A percentile compares a stretch with the other conserved stretches of the same genome.
phyloP scores from a whole-genome alignment of 208 protist genomes.

The Acanthamoeba castellanii region DNA sequence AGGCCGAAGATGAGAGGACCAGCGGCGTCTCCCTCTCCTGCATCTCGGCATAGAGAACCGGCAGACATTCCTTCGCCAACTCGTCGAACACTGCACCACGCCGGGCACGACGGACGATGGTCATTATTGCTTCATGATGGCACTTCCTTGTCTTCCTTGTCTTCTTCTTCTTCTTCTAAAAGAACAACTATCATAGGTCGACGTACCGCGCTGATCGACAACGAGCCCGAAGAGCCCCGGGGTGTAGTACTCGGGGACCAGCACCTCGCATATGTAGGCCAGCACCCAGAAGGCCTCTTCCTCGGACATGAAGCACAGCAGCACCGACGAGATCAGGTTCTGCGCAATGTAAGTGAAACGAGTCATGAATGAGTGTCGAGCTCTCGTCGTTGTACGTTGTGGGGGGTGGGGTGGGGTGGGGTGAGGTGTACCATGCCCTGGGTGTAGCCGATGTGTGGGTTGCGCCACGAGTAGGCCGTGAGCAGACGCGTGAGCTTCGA shows the following conservation, averaged over 20 bases:
- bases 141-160: too few species aligned
- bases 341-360: background rate
- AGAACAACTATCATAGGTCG: background rate
- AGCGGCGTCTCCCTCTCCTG: conserved; percentile 49
- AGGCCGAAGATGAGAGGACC: conserved; percentile 35
- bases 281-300: conserved; percentile 67
- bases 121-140: background rate
- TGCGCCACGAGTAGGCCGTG: conserved; percentile 68
- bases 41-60: conserved; percentile 27
- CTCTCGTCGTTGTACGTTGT: background rate
- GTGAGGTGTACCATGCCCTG: conserved; percentile 53
- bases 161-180: too few species aligned
- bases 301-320: conserved; percentile 70
- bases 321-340: conserved; percentile 61
- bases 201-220: conserved; percentile 63
- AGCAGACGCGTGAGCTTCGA: conserved; percentile 29
- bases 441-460: conserved; percentile 64
- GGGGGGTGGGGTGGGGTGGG: too few species aligned
- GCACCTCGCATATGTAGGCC: conserved; percentile 57
- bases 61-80: conserved; percentile 58
- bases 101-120: background rate
- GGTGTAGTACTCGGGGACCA: conserved; percentile 63
- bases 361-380: background rate
- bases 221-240: conserved; percentile 64
- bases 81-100: conserved; percentile 56